Base-by-base conservation (phyloP, 1,284 basidiomycete genomes). In the Austroboletus rostrupii region DNA sequence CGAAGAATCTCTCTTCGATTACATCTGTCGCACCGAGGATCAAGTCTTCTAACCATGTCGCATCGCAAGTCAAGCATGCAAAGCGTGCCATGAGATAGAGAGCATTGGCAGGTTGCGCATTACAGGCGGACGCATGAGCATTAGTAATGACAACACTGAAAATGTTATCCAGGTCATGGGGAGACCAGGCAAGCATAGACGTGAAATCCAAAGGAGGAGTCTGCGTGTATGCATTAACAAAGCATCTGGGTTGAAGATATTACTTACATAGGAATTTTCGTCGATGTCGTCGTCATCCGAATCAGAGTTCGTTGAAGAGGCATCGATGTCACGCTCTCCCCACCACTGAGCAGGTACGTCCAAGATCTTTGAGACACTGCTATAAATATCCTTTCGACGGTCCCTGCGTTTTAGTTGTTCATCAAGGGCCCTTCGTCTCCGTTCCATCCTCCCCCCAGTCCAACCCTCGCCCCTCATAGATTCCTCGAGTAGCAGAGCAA, bases 1-100 rank as follows among this genome's bases (percentile, higher is more conserved):
- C 92, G 67, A 95, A 96, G 56, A 97, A 88, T 16, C 81, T 83
- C 47, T 91, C 88, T 69, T 99, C 95, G 41, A 99, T 95, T 32
- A 85, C 77, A 65, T 97, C 93, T 28, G 95, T 88, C 0, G 92
- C 90, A 13, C 90, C 89, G 36, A 94, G 81, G 47, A 98, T 79
- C 42, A 99, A 75, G 64, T 96, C 93, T 67, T 97, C 95, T 21
- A 97, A 74, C 87, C 94, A 93, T 5, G 79, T 80, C 58, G 89
- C 85, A 67, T 93, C 91, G 61, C 92, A 93, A 16, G 82, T 85
- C 48, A 92, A 72, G 57, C 84, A 85, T 21, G 92, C 92, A 69
- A 95, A 96, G 41, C 90, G 81, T n/a, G 90, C 83, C 41, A 92
- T 77, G 70, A 92, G 80, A 66, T 89, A 94, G 45, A 93, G 71